Percentiles rank a stretch among this genome's conserved stretches.
Evolutionary conservation across 164 flowering plant genomes (phyloP).

Genomic region (grape (Vitis vinifera)): ASM3070453v1 NC_081811.1:27429501-27430000

Average conservation of each 20-base stretch:
- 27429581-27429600: constrained; percentile 18
- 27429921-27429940: constrained; percentile 48
- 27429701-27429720: constrained; percentile 21
- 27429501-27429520: neutral
- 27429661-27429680: constrained; percentile 4
- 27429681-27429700: constrained; percentile 36
- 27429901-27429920: constrained; percentile 66
- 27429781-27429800: constrained; percentile 38
- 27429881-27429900: constrained; percentile 5
- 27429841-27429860: constrained; percentile 15
- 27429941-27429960: neutral
- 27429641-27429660: neutral
- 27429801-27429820: constrained; percentile 26
- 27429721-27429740: constrained; percentile 29
- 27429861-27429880: constrained; percentile 9
- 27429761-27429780: constrained; percentile 55
- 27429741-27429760: constrained; percentile 71
- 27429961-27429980: neutral
- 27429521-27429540: constrained; percentile 1
- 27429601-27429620: constrained; percentile 24
- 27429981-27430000: neutral
- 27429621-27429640: constrained; percentile 16
- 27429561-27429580: constrained; percentile 3
- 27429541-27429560: constrained; percentile 2
- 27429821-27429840: constrained; percentile 23